phyloP scores from a whole-genome alignment of 352 stramenopile species.

The Globisporangium cylindrosporum region DNA sequence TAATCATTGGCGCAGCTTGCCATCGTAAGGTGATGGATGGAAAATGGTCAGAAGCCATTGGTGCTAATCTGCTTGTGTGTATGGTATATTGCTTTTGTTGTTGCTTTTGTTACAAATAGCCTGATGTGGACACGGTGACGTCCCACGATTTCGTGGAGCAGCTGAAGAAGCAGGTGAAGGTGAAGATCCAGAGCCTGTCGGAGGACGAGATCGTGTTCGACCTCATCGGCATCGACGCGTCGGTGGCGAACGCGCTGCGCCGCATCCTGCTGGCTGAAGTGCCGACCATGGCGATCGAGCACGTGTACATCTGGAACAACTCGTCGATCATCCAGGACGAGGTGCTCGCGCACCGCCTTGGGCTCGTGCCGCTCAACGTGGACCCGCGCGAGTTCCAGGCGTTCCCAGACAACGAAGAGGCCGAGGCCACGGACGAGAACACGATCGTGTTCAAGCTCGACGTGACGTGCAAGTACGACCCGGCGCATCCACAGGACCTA shows the following conservation, averaged over 20 bases:
- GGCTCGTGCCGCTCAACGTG: conserved; percentile 81
- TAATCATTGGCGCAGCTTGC: too few relatives aligned
- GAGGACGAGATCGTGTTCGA: conserved; percentile 92
- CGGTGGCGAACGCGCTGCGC: conserved; percentile 90
- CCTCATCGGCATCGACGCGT: conserved; percentile 89
- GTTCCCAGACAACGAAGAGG: conserved; percentile 86
- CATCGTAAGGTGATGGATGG: background rate
- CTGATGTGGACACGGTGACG: conserved; percentile 65
- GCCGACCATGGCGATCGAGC: conserved; percentile 92
- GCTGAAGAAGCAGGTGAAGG: conserved; percentile 81
- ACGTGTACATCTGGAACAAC: conserved; percentile 94
- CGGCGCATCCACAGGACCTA: conserved; percentile 49
- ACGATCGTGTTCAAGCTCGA: conserved; percentile 96
- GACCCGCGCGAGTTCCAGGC: conserved; percentile 85
- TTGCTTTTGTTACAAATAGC: conserved; percentile 26
- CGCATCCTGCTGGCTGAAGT: conserved; percentile 91
- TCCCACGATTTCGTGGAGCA: conserved; percentile 81
- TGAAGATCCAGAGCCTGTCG: conserved; percentile 80
- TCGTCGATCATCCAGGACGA: conserved; percentile 93
- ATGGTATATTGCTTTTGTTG: background rate
- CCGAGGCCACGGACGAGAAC: conserved; percentile 93
- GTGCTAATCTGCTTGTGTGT: background rate
- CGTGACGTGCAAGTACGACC: conserved; percentile 85
- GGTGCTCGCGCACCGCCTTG: conserved; percentile 89
- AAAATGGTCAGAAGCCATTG: background rate